Evolutionary conservation across 2,329 filamentous ascomycete species (phyloP).

Genomic region (Knufia fluminis): DNA sequence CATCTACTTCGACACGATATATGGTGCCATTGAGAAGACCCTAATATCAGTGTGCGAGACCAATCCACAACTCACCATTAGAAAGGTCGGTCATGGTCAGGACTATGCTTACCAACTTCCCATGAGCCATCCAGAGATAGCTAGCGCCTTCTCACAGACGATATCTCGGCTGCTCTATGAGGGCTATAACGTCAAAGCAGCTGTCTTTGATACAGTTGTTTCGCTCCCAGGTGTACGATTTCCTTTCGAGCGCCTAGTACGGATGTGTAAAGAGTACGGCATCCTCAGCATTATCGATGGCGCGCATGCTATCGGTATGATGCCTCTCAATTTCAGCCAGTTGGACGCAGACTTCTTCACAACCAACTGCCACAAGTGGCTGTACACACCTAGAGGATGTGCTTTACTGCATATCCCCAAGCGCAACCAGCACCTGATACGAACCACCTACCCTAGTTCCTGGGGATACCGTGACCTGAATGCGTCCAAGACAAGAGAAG

Average conservation of each 20-base stretch:
- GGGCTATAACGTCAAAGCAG: constrained; percentile 57
- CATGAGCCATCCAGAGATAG: constrained; percentile 56
- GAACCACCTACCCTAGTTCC: constrained; percentile 67
- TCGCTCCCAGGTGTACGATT: constrained; percentile 70
- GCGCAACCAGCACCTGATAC: constrained; percentile 66
- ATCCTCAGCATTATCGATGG: constrained; percentile 72
- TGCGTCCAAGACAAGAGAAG: constrained; percentile 8
- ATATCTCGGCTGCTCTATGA: constrained; percentile 45
- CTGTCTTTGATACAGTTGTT: constrained; percentile 71
- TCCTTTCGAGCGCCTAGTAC: constrained; percentile 62
- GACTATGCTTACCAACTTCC: constrained; percentile 51
- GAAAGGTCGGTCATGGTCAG: constrained; percentile 42
- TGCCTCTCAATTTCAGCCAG: constrained; percentile 56
- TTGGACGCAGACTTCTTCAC: constrained; percentile 79
- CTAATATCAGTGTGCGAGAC: constrained; percentile 65
- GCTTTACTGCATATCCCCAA: constrained; percentile 71
- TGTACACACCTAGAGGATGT: constrained; percentile 68
- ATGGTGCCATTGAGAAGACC: constrained; percentile 66
- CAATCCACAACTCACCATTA: constrained; percentile 36
- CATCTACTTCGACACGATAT: constrained; percentile 60
- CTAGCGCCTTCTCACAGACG: constrained; percentile 50
- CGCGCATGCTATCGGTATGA: constrained; percentile 75
- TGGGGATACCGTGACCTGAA: constrained; percentile 58
- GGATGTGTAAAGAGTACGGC: constrained; percentile 55
- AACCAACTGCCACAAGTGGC: constrained; percentile 86